A percentile compares a stretch with the other conserved stretches of the same genome.
These are phyloP conservation scores for Kwoniella shivajii DNA, from an alignment of 1,284 basidiomycete genomes.

Conservation along the genomic window DNA sequence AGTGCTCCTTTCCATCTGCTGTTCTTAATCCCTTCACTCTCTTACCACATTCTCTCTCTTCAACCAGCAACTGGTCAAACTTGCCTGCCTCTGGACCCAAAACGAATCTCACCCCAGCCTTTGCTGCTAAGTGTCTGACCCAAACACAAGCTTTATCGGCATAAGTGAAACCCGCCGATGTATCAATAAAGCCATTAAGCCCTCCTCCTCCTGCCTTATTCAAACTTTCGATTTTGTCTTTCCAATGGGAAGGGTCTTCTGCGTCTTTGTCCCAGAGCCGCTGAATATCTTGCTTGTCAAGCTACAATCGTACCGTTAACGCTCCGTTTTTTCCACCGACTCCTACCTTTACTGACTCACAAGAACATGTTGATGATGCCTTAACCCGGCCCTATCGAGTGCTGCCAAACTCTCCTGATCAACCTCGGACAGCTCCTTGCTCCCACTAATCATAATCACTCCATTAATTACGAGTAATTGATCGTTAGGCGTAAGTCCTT, in stretches of 20 bases:
- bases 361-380: conserved; percentile 17
- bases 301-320: not conserved
- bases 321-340: not conserved
- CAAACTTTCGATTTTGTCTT: conserved; percentile 3
- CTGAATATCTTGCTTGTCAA: conserved; percentile 14
- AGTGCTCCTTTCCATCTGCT: conserved; percentile 26
- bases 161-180: conserved; percentile 25
- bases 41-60: not conserved
- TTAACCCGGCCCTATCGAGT: conserved; percentile 21
- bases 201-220: conserved; percentile 3
- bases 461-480: conserved; percentile 22
- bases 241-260: conserved; percentile 7
- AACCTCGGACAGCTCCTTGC: conserved; percentile 12
- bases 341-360: conserved; percentile 16
- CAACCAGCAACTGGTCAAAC: conserved; percentile 17
- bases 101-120: conserved; percentile 29
- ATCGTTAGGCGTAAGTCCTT: conserved; percentile 18
- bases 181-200: conserved; percentile 25
- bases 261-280: conserved; percentile 3
- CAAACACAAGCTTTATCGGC: conserved; percentile 32
- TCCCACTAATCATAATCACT: conserved; percentile 20
- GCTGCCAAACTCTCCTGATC: conserved; percentile 17
- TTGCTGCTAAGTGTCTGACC: conserved; percentile 22
- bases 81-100: conserved; percentile 19
- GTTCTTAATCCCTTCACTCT: conserved; percentile 26